Conservation (phyloP, 140 eudicot genomes). For the Bidens hawaiensis region DNA sequence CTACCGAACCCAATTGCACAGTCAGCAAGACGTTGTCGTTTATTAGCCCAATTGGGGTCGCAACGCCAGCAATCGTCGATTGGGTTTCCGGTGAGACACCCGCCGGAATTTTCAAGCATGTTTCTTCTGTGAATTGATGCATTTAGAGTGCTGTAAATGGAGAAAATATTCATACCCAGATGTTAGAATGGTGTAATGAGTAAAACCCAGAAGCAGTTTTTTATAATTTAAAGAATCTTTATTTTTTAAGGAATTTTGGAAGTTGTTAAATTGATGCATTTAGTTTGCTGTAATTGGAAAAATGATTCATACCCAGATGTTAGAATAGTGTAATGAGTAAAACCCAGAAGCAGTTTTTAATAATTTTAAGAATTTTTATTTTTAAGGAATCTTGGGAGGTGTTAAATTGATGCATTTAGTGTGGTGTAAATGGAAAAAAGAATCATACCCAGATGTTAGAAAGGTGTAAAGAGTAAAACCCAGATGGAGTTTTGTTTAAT, state of each 20-base stretch:
- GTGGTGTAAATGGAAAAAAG: no score
- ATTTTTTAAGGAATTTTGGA: background rate
- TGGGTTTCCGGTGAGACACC: constrained; percentile 80
- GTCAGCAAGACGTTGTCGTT: constrained; percentile 72
- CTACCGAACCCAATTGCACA: constrained; percentile 83
- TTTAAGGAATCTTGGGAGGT: background rate
- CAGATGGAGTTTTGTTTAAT: constrained; percentile 5
- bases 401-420: no score
- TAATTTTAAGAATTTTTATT: background rate
- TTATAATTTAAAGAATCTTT: background rate
- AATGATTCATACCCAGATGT: constrained; percentile 15
- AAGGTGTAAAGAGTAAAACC: constrained; percentile 4
- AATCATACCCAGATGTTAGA: constrained; percentile 12
- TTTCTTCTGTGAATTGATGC: constrained; percentile 50
- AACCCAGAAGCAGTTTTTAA: constrained; percentile 11
- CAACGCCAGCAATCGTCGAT: constrained; percentile 92
- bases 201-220: constrained; percentile 13
- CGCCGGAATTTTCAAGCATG: constrained; percentile 22
- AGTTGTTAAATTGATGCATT: no score
- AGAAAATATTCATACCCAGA: constrained; percentile 13
- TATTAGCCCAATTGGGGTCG: constrained; percentile 65
- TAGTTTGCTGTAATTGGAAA: no score
- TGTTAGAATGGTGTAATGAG: background rate
- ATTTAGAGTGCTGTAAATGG: constrained; percentile 46
- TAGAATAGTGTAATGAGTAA: background rate